A percentile compares a stretch with the other conserved stretches of the same genome.
Evolutionary conservation across 176 grass and related monocot species (phyloP).

Genomic region (Olyra latifolia): DNA sequence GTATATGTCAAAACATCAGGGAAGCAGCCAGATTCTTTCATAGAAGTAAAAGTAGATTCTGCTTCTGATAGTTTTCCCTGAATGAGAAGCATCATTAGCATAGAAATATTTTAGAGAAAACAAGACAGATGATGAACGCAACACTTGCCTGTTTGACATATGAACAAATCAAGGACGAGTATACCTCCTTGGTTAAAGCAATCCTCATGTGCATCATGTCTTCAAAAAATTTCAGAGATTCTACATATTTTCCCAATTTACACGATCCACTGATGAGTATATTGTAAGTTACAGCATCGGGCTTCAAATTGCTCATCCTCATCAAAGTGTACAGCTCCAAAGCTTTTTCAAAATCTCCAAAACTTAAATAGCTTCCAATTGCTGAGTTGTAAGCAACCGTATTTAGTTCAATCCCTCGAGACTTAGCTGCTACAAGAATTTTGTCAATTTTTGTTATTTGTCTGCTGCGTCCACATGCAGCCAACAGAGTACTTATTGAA

Average conservation of each 20-base stretch:
- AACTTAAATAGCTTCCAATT: slow-evolving; percentile 80
- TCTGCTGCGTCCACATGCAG: slow-evolving; percentile 64
- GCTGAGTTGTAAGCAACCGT: slow-evolving; percentile 88
- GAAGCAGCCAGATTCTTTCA: slow-evolving; percentile 64
- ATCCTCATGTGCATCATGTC: slow-evolving; percentile 69
- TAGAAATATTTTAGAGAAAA: slow-evolving; percentile 29
- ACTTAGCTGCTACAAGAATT: slow-evolving; percentile 67
- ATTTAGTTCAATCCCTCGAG: slow-evolving; percentile 73
- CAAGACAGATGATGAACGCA: slow-evolving; percentile 17
- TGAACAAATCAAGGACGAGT: slow-evolving; percentile 82
- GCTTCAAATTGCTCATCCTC: slow-evolving; percentile 64
- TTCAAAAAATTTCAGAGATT: slow-evolving; percentile 77
- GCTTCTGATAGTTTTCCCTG: slow-evolving; percentile 79
- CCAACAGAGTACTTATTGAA: slow-evolving; percentile 89
- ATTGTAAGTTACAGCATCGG: slow-evolving; percentile 83
- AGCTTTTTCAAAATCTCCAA: slow-evolving; percentile 81
- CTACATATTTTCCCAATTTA: slow-evolving; percentile 66
- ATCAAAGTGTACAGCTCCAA: slow-evolving; percentile 68
- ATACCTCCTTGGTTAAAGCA: slow-evolving; percentile 85
- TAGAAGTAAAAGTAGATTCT: slow-evolving; percentile 72
- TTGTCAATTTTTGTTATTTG: slow-evolving; percentile 75
- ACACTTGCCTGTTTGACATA: slow-evolving; percentile 81
- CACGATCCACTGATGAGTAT: slow-evolving; percentile 81
- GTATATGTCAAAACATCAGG: slow-evolving; percentile 99
- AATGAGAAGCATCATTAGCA: slow-evolving; percentile 45